Conservation (phyloP, 148 eudicot genomes). For the Rhododendron ovatum region DNA sequence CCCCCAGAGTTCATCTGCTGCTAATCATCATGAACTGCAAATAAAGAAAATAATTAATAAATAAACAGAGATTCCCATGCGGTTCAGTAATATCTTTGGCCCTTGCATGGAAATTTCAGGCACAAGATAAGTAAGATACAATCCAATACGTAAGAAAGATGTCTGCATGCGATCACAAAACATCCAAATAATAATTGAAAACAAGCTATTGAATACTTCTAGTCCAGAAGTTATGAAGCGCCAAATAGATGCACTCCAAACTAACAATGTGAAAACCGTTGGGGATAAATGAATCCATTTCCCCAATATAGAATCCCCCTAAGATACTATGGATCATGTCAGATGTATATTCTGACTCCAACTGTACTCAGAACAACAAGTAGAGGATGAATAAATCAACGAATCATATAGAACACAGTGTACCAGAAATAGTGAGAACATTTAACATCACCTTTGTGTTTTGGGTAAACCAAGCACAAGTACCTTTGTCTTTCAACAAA, state of each 20-base stretch:
- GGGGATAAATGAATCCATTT: not conserved
- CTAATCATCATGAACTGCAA: constrained; percentile 14
- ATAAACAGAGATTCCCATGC: not conserved
- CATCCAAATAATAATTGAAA: not conserved
- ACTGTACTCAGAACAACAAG: not conserved
- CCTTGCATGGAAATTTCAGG: not conserved
- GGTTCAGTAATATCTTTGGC: not conserved
- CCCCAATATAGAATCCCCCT: not conserved
- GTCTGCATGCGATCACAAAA: not conserved
- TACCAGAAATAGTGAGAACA: not conserved
- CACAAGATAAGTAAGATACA: not conserved
- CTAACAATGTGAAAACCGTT: not conserved
- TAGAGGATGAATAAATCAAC: not conserved
- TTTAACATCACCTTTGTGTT: not conserved
- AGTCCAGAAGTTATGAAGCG: not conserved
- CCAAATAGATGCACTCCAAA: not conserved
- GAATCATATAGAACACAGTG: not conserved
- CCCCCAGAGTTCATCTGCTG: not conserved
- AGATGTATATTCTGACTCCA: not conserved
- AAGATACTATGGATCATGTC: not conserved
- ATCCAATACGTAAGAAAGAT: not conserved
- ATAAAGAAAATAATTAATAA: not conserved
- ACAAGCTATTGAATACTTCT: not conserved
- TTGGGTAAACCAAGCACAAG: not conserved
- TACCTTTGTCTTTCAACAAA: constrained; percentile 10